phyloP scores from a whole-genome alignment of 2,329 filamentous ascomycete genomes.

The Fusarium albosuccineum region DNA sequence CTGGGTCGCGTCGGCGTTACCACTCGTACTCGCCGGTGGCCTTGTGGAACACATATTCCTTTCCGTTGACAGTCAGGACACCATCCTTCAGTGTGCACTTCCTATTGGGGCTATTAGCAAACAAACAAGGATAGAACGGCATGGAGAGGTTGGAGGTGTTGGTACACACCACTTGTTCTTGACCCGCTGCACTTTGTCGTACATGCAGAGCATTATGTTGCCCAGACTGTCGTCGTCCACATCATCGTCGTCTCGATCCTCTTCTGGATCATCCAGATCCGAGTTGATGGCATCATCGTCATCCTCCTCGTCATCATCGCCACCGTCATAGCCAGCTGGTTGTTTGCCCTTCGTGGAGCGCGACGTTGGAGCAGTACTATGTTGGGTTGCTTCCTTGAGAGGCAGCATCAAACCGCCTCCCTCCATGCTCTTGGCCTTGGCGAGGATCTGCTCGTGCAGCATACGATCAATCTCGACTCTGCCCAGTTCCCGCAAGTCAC shows the following conservation, averaged over 20 bases:
- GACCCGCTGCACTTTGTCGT: conserved; percentile 98
- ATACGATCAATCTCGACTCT: conserved; percentile 75
- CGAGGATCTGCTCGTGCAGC: conserved; percentile 76
- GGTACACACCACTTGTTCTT: conserved; percentile 91
- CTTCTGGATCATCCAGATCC: conserved; percentile 94
- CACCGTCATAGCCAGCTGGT: conserved; percentile 70
- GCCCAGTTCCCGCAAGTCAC: conserved; percentile 67
- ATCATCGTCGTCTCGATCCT: conserved; percentile 84
- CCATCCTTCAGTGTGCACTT: conserved; percentile 99
- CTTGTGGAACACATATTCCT: conserved; percentile 98
- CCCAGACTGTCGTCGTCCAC: conserved; percentile 87
- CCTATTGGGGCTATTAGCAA: conserved; percentile 58
- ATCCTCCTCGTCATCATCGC: conserved; percentile 69
- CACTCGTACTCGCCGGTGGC: conserved; percentile 98
- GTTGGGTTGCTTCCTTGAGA: conserved; percentile 67
- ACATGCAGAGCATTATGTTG: conserved; percentile 98
- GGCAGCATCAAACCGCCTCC: conserved; percentile 83
- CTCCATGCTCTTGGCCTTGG: conserved; percentile 76
- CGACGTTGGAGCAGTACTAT: conserved; percentile 32
- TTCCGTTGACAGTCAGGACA: conserved; percentile 91
- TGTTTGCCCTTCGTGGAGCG: conserved; percentile 48
- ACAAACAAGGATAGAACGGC: conserved; percentile 1
- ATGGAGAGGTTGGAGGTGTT: background rate
- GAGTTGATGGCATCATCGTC: conserved; percentile 99
- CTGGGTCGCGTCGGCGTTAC: conserved; percentile 61